Conservation (phyloP, 306 rosid species). For the Clitoria ternatea region DNA sequence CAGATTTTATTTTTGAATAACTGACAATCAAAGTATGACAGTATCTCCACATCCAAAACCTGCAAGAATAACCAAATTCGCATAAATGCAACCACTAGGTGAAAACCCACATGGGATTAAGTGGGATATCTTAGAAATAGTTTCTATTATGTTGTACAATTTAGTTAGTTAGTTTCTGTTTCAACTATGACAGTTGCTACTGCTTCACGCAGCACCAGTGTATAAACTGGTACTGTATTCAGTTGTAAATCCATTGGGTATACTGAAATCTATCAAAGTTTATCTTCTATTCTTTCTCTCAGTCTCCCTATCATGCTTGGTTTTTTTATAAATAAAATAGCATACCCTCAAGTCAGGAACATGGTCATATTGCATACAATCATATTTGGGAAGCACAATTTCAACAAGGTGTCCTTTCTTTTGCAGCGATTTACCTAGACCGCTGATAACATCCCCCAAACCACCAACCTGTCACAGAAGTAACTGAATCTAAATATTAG, state of each 20-base stretch:
- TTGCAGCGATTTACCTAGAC: conserved; percentile 89
- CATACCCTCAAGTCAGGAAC: conserved; percentile 68
- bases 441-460: conserved; percentile 86
- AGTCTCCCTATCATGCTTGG: too few species aligned
- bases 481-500: conserved; percentile 1
- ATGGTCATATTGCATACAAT: conserved; percentile 69
- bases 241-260: too few species aligned
- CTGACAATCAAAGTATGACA: conserved; percentile 79
- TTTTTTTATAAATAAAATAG: conserved; percentile 25
- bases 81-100: too few species aligned
- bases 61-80: conserved; percentile 37
- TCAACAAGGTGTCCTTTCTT: conserved; percentile 94
- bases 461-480: conserved; percentile 82
- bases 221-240: too few species aligned
- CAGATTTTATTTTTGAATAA: conserved; percentile 85
- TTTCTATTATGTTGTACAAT: too few species aligned
- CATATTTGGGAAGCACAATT: conserved; percentile 93
- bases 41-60: conserved; percentile 67
- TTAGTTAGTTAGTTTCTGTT: too few species aligned
- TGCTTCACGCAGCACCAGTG: too few species aligned
- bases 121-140: too few species aligned
- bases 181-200: too few species aligned
- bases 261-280: too few species aligned
- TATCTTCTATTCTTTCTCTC: too few species aligned
- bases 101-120: too few species aligned